Conservation (phyloP, 1,284 basidiomycete species). For the Anthracocystis setariae region DNA sequence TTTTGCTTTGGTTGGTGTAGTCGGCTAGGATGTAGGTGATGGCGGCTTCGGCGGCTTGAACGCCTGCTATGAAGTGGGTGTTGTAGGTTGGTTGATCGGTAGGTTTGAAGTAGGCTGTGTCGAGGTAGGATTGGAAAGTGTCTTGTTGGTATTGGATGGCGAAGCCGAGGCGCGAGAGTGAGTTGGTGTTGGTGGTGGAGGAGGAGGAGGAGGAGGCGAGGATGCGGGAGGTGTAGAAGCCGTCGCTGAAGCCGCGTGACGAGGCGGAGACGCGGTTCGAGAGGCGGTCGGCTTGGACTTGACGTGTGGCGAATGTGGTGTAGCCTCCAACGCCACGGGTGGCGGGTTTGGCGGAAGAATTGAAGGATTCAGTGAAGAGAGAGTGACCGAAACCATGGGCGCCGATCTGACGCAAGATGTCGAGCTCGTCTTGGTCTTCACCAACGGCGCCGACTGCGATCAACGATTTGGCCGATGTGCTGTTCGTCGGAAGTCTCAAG, state of each 20-base stretch:
- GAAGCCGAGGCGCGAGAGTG: conserved; percentile 76
- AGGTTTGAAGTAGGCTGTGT: conserved; percentile 17
- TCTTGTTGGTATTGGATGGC: conserved; percentile 75
- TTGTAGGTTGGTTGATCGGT: conserved; percentile 30
- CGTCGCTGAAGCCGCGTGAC: conserved; percentile 76
- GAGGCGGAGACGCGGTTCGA: neutral
- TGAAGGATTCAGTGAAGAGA: conserved; percentile 8
- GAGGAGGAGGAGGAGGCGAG: conserved; percentile 74
- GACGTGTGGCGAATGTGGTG: conserved; percentile 28
- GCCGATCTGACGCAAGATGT: conserved; percentile 18
- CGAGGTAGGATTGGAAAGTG: conserved; percentile 50
- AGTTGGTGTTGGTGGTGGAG: too few relatives aligned
- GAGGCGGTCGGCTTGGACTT: conserved; percentile 9
- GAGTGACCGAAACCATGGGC: conserved; percentile 35
- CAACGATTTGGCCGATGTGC: conserved; percentile 26
- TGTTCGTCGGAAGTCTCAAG: conserved; percentile 20
- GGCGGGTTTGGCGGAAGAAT: neutral
- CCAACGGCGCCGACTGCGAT: conserved; percentile 12
- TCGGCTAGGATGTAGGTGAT: conserved; percentile 37
- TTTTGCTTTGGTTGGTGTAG: conserved; percentile 16
- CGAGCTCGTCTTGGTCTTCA: conserved; percentile 14
- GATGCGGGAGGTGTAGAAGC: conserved; percentile 74
- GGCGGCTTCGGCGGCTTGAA: conserved; percentile 40
- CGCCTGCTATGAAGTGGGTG: conserved; percentile 43
- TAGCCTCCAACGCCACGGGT: conserved; percentile 25